phyloP scores from a whole-genome alignment of 305 asterid genomes.

The Rubia peregrina region DNA sequence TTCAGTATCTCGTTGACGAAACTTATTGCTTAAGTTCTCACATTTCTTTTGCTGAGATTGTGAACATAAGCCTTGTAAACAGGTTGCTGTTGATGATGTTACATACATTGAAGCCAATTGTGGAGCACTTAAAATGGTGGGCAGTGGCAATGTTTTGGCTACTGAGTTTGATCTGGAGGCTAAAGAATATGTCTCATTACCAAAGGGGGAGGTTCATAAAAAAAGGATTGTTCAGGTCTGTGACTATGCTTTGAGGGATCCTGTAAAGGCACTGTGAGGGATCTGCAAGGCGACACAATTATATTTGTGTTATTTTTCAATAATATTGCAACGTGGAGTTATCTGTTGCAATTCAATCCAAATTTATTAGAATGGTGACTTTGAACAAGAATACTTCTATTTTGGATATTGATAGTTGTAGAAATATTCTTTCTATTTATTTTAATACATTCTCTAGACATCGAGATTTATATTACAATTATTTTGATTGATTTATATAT shows the following conservation, averaged over 20 bases:
- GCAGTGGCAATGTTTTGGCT: constrained; percentile 94
- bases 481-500: no score
- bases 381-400: no score
- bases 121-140: constrained; percentile 97
- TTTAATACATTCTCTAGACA: no score
- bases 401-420: no score
- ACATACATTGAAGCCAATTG: constrained; percentile 85
- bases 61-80: constrained; percentile 14
- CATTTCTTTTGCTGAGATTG: not conserved
- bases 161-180: constrained; percentile 97
- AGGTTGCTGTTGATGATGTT: constrained; percentile 99
- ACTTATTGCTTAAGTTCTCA: not conserved
- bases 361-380: no score
- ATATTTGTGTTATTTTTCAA: not conserved
- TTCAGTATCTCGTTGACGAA: not conserved
- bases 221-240: constrained; percentile 92
- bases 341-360: no score
- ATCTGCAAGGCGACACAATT: not conserved
- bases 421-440: no score
- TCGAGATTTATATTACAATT: no score
- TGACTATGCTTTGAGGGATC: not conserved
- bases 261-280: not conserved
- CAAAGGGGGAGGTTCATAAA: constrained; percentile 98
- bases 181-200: constrained; percentile 94
- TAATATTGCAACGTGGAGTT: not conserved